These are phyloP conservation scores for Colletotrichum agaves DNA, from an alignment of 2,329 filamentous ascomycete genomes.

Conservation along the genomic window DNA sequence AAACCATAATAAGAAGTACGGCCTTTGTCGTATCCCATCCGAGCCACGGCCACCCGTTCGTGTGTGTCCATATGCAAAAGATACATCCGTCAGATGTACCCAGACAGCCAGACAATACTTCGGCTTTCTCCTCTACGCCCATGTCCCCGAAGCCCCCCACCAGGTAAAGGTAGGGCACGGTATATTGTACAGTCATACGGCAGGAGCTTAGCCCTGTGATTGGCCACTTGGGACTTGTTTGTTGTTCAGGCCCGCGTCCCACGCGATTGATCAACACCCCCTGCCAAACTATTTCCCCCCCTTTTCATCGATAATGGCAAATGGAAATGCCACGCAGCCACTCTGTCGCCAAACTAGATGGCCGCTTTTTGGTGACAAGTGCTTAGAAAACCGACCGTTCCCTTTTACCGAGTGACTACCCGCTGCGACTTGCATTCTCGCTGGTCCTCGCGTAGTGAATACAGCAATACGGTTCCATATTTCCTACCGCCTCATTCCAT, in stretches of 20 bases:
- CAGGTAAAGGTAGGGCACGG: neutral
- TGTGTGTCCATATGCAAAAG: neutral
- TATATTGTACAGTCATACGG: constrained; percentile 29
- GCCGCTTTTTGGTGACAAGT: too few relatives aligned
- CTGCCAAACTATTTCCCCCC: constrained; percentile 11
- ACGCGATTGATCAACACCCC: constrained; percentile 7
- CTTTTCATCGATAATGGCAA: constrained; percentile 13
- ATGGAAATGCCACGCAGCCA: too few relatives aligned
- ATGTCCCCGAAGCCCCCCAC: neutral
- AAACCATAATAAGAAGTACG: constrained; percentile 20
- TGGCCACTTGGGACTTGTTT: constrained; percentile 19
- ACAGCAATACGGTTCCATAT: neutral
- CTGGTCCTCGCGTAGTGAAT: constrained; percentile 1
- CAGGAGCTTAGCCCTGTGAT: constrained; percentile 4
- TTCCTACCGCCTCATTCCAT: neutral
- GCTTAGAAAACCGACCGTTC: too few relatives aligned
- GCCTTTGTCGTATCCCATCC: constrained; percentile 12
- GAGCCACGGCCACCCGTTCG: neutral
- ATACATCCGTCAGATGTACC: neutral
- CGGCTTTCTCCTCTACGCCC: neutral
- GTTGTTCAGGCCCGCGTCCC: constrained; percentile 29
- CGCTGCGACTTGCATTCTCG: neutral
- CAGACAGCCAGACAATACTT: neutral
- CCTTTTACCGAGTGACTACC: too few relatives aligned
- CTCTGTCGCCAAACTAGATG: too few relatives aligned